Conservation (phyloP, 306 rosid genomes). For the Quercus rubra region DNA sequence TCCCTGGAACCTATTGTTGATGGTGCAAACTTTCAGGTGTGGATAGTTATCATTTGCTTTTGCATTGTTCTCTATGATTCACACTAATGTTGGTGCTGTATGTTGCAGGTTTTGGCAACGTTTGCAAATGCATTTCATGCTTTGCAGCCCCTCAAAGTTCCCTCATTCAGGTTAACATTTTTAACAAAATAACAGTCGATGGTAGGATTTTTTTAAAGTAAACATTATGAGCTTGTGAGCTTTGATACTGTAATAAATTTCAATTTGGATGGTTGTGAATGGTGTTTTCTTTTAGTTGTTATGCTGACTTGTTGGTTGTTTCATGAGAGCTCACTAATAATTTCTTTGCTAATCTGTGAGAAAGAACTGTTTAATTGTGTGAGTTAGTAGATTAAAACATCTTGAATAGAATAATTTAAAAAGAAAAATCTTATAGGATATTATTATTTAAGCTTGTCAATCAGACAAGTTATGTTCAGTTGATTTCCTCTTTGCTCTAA, state of each 20-base stretch:
- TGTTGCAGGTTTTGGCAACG: constrained; percentile 71
- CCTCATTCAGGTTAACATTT: constrained; percentile 75
- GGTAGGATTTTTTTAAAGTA: constrained; percentile 5
- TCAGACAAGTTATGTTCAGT: neutral
- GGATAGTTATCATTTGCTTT: constrained; percentile 17
- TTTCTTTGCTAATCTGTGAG: neutral
- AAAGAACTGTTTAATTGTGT: neutral
- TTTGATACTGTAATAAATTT: constrained; percentile 1
- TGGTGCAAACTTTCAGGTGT: constrained; percentile 93
- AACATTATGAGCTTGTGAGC: neutral
- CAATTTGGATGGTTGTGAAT: constrained; percentile 9
- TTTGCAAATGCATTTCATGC: constrained; percentile 92
- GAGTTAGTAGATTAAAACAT: neutral
- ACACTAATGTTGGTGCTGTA: constrained; percentile 16
- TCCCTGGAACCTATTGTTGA: constrained; percentile 78
- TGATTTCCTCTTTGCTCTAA: neutral
- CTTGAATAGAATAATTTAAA: neutral
- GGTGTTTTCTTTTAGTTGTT: neutral
- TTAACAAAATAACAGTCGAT: neutral
- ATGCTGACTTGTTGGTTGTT: neutral
- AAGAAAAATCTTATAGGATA: neutral
- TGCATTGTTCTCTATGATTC: constrained; percentile 6
- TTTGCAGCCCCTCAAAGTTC: constrained; percentile 91
- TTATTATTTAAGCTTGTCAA: neutral
- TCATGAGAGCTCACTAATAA: neutral